Conservation (phyloP, 805 yeast species). For the Zygoascus tannicola region DNA sequence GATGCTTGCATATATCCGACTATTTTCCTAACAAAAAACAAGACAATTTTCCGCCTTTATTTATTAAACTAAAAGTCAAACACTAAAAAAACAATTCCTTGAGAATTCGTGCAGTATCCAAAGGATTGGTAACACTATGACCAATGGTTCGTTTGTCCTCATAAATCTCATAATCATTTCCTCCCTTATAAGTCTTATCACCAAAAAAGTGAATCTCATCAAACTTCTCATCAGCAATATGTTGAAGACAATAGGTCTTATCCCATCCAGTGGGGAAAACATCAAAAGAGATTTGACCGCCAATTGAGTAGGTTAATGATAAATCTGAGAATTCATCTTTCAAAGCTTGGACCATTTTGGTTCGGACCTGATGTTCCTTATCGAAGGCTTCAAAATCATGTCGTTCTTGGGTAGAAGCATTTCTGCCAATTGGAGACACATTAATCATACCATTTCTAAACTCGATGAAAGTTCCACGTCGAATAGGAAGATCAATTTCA, state of each 20-base stretch:
- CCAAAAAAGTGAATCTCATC: constrained; percentile 93
- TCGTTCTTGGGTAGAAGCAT: constrained; percentile 91
- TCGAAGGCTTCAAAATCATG: constrained; percentile 85
- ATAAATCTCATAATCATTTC: constrained; percentile 97
- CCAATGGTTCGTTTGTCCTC: constrained; percentile 89
- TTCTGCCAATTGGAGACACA: constrained; percentile 97
- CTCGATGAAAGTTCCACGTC: constrained; percentile 98
- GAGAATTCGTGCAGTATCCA: constrained; percentile 77
- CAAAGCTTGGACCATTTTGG: constrained; percentile 73
- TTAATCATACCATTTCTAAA: constrained; percentile 99
- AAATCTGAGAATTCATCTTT: constrained; percentile 73
- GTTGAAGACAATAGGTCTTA: constrained; percentile 94
- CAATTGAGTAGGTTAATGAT: constrained; percentile 90
- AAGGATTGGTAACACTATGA: constrained; percentile 84
- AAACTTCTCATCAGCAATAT: constrained; percentile 78
- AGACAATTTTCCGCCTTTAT: too few relatives aligned
- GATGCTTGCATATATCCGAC: constrained; percentile 81
- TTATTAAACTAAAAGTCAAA: background rate
- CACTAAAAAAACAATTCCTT: constrained; percentile 56
- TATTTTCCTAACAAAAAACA: constrained; percentile 64
- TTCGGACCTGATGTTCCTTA: constrained; percentile 70
- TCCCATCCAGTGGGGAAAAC: constrained; percentile 99
- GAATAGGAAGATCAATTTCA: constrained; percentile 81
- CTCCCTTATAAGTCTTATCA: constrained; percentile 93
- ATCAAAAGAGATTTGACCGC: constrained; percentile 98